Evolutionary conservation across 768 basidiomycete genomes (phyloP).

Genomic region (Russula sp.): DNA sequence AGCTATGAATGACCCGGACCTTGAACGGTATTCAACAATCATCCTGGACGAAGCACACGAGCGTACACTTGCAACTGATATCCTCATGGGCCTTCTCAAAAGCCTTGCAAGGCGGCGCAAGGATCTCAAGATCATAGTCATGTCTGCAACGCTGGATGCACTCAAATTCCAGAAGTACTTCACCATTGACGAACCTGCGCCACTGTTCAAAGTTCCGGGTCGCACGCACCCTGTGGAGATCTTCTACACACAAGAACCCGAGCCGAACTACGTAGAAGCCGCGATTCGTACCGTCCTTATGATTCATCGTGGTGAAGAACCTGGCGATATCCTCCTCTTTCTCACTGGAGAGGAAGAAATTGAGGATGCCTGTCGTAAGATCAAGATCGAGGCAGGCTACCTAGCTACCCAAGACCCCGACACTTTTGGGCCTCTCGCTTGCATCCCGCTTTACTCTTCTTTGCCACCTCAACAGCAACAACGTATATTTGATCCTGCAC

Average conservation of each 20-base stretch:
- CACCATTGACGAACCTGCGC: slow-evolving; percentile 47
- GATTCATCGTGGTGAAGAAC: slow-evolving; percentile 94
- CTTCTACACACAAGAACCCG: slow-evolving; percentile 88
- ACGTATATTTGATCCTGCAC: slow-evolving; percentile 90
- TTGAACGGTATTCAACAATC: slow-evolving; percentile 91
- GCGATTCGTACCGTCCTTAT: slow-evolving; percentile 94
- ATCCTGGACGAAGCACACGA: slow-evolving; percentile 99
- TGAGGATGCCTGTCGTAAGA: slow-evolving; percentile 91
- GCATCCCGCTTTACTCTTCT: slow-evolving; percentile 92
- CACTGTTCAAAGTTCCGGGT: slow-evolving; percentile 87
- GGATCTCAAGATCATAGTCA: slow-evolving; percentile 96
- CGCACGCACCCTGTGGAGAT: slow-evolving; percentile 95
- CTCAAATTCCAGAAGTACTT: slow-evolving; percentile 98
- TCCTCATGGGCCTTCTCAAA: slow-evolving; percentile 96
- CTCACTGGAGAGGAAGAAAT: slow-evolving; percentile 98
- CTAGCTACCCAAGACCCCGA: slow-evolving; percentile 63
- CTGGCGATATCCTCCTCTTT: slow-evolving; percentile 90
- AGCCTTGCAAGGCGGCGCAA: slow-evolving; percentile 67
- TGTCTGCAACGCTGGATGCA: slow-evolving; percentile 98
- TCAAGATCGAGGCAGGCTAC: slow-evolving; percentile 86
- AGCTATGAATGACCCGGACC: slow-evolving; percentile 94
- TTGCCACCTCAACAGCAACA: slow-evolving; percentile 94
- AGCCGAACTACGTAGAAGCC: slow-evolving; percentile 94
- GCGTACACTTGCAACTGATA: slow-evolving; percentile 94
- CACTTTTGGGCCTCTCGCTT: slow-evolving; percentile 78